phyloP scores from a whole-genome alignment of 2,329 filamentous ascomycete species.

The Emericellopsis cladophorae region DNA sequence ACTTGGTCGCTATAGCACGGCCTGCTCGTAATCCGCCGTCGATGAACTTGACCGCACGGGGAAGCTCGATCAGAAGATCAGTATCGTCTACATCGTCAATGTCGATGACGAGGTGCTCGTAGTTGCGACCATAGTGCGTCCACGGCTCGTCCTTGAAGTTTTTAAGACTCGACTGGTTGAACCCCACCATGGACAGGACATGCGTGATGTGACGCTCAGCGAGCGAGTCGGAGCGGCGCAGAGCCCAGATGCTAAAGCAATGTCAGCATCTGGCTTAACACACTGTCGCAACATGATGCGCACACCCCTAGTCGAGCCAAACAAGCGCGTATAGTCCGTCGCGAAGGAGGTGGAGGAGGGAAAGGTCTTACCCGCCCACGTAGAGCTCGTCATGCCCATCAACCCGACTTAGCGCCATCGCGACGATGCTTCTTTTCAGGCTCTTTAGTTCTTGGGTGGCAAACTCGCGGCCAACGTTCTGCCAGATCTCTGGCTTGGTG shows the following conservation, averaged over 20 bases:
- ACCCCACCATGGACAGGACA: constrained; percentile 69
- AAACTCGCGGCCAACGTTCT: constrained; percentile 2
- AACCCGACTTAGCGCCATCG: constrained; percentile 28
- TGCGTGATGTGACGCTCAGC: constrained; percentile 71
- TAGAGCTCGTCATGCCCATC: constrained; percentile 28
- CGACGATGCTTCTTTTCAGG: constrained; percentile 16
- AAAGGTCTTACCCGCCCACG: constrained; percentile 20
- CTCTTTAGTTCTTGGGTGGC: background rate
- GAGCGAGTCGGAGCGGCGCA: constrained; percentile 60
- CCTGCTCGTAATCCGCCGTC: constrained; percentile 51
- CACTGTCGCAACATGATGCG: no score
- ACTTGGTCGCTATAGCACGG: background rate
- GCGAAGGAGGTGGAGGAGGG: background rate
- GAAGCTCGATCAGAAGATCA: constrained; percentile 72
- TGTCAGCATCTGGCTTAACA: background rate
- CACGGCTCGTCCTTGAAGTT: constrained; percentile 35
- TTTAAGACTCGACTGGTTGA: constrained; percentile 24
- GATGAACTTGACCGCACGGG: constrained; percentile 71
- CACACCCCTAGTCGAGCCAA: no score
- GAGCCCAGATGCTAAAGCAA: constrained; percentile 57
- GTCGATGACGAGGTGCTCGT: constrained; percentile 65
- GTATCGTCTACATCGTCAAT: constrained; percentile 87
- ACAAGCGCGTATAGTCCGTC: background rate
- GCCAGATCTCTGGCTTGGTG: constrained; percentile 1
- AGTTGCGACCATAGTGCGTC: constrained; percentile 40